phyloP scores from a whole-genome alignment of 208 protist species.

The Spongospora subterranea region DNA sequence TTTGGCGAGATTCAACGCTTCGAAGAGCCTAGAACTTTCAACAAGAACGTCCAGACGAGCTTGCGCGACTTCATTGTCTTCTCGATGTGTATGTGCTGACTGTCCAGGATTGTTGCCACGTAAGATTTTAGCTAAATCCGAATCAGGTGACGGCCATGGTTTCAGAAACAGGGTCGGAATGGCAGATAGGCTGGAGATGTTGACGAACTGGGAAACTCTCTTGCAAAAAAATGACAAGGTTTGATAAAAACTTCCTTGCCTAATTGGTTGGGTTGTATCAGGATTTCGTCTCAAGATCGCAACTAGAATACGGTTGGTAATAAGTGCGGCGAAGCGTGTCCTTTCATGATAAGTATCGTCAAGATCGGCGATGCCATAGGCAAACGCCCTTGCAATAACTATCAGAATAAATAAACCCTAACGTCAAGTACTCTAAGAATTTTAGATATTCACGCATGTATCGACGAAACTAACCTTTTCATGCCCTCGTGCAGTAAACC shows the following conservation, averaged over 20 bases:
- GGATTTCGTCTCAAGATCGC: neutral
- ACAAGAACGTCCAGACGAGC: constrained; percentile 38
- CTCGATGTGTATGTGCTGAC: neutral
- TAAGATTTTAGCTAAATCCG: neutral
- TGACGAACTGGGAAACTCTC: constrained; percentile 17
- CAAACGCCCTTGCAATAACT: neutral
- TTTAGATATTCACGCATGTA: neutral
- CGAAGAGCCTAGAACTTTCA: neutral
- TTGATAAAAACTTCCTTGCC: neutral
- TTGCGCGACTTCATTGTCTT: neutral
- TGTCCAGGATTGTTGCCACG: neutral
- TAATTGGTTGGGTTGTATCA: neutral
- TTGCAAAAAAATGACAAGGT: neutral
- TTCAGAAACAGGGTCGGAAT: constrained; percentile 7
- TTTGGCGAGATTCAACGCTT: neutral
- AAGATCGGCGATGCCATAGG: constrained; percentile 20
- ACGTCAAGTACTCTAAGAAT: neutral
- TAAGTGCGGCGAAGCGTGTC: neutral
- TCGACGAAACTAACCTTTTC: neutral
- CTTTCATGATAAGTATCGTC: neutral
- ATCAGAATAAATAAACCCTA: constrained; percentile 10
- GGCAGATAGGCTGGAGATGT: neutral
- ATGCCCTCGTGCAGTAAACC: neutral
- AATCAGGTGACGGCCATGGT: neutral
- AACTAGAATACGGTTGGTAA: neutral